Percentiles rank a stretch among this genome's conserved stretches.
These are phyloP conservation scores for Acmispon strigosus DNA, from an alignment of 306 rosid genomes.

Conservation along the genomic window DNA sequence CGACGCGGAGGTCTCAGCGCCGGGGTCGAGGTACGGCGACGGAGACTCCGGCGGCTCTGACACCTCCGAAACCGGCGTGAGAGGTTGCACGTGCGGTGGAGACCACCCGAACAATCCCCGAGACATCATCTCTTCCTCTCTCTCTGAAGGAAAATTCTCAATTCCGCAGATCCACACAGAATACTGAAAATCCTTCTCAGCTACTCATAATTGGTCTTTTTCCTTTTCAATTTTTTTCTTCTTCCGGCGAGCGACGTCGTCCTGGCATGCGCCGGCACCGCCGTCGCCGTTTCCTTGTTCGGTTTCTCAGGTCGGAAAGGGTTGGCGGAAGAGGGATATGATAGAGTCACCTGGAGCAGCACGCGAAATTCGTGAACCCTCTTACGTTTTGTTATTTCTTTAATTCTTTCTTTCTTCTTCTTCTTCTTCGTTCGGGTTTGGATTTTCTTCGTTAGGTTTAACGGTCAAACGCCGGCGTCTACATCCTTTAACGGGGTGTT, in stretches of 20 bases:
- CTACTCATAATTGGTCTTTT: neutral
- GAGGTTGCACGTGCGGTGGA: conserved; percentile 92
- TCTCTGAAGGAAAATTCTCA: neutral
- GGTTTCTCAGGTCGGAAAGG: conserved; percentile 37
- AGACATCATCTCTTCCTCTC: conserved; percentile 75
- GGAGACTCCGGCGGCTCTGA: conserved; percentile 99
- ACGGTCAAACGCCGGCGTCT: conserved; percentile 54
- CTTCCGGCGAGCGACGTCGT: conserved; percentile 35
- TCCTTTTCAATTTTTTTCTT: neutral
- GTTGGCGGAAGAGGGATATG: conserved; percentile 8
- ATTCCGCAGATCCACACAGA: conserved; percentile 40
- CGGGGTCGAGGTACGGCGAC: conserved; percentile 75
- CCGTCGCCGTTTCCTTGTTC: conserved; percentile 23
- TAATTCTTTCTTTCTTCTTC: neutral
- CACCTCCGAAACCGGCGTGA: conserved; percentile 94
- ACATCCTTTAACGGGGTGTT: conserved; percentile 1
- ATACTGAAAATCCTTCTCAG: conserved; percentile 21
- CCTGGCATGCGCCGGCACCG: conserved; percentile 34
- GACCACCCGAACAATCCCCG: conserved; percentile 98
- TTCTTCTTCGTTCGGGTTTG: neutral
- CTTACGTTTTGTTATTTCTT: too few species aligned
- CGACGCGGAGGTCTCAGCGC: conserved; percentile 49
- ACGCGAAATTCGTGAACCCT: conserved; percentile 8
- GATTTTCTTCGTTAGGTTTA: conserved; percentile 23
- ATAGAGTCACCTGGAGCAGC: neutral